Evolutionary conservation across 345 rosid genomes (phyloP), one percentile per base, ranked within the genome.

Genomic region (Bretschneidera sinensis): DNA sequence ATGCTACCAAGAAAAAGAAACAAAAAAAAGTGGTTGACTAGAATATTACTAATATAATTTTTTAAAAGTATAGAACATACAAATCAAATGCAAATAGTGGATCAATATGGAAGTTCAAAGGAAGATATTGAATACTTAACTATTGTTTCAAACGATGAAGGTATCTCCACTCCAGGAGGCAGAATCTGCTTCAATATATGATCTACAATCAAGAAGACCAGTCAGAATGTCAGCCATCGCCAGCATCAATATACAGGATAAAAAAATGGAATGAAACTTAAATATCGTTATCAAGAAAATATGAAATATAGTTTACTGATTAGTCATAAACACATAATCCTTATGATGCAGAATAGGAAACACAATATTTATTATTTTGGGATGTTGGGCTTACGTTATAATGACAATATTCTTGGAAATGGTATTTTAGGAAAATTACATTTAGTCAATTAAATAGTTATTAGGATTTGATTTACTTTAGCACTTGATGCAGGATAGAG

Each of bases 91-190:
- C 23, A 21, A 49, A n/a, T n/a, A n/a, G 52, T 17, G 52, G 21
- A 6, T 10, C 17, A 24, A 24, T 28, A 10, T 17, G 52, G 60
- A 53, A 39, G 19, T 22, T 17, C 21, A 52, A 65, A 51, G n/a
- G 33, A 68, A 70, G 43, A 51, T 23, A 64, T 64, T 65, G 34
- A 74, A 76, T 70, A 87, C 91, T 82, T 76, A 87, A 79, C 97
- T 79, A 92, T 84, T 56, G 98, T 92, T 79, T 92, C 96, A 53
- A 94, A 90, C 34, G 97, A 94, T 54, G 99, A 82, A 64, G 98
- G 98, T 33, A 90, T 83, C 74, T 90, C 97, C 43, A 85, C 83
- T 64, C 96, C 96, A 52, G 77, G 75, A 49, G 98, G 98, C 60
- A 89, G 85, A 70, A 89, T 80, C 75, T 87, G 88, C 91, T 84